These are phyloP conservation scores for Naganishia sp. DNA, from an alignment of 1,284 basidiomycete species.

Conservation along the genomic window DNA sequence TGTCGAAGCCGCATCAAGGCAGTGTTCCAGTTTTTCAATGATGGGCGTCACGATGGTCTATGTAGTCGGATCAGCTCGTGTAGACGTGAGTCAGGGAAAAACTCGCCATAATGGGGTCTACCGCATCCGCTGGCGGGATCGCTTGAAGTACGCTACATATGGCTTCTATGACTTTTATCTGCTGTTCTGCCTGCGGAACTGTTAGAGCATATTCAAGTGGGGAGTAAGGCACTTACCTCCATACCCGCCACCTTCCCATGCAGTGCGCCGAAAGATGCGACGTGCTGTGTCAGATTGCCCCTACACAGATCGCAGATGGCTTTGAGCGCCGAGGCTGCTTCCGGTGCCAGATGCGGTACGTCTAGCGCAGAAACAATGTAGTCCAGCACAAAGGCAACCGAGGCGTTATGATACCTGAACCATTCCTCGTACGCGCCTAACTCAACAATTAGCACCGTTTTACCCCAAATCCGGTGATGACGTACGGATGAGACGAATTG, in stretches of 20 bases:
- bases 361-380: constrained; percentile 73
- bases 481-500: constrained; percentile 68
- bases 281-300: constrained; percentile 72
- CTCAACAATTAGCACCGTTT: constrained; percentile 3
- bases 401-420: constrained; percentile 64
- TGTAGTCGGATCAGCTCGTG: background rate
- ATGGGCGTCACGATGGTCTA: constrained; percentile 58
- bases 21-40: constrained; percentile 65
- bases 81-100: background rate
- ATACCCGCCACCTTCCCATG: constrained; percentile 72
- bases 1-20: constrained; percentile 60
- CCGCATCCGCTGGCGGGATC: constrained; percentile 69
- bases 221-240: constrained; percentile 59
- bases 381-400: constrained; percentile 59
- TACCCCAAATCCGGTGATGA: constrained; percentile 7
- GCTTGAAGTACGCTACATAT: constrained; percentile 89
- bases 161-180: constrained; percentile 81
- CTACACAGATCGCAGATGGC: constrained; percentile 85
- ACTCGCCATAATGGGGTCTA: constrained; percentile 72
- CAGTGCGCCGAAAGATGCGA: constrained; percentile 76
- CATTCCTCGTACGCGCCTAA: constrained; percentile 79
- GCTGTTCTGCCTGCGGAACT: constrained; percentile 71
- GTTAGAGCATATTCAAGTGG: constrained; percentile 8
- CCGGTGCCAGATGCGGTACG: constrained; percentile 66
- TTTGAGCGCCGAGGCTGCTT: constrained; percentile 74